Conservation (phyloP, 2,329 filamentous ascomycete genomes). For the Colletotrichum godetiae region DNA sequence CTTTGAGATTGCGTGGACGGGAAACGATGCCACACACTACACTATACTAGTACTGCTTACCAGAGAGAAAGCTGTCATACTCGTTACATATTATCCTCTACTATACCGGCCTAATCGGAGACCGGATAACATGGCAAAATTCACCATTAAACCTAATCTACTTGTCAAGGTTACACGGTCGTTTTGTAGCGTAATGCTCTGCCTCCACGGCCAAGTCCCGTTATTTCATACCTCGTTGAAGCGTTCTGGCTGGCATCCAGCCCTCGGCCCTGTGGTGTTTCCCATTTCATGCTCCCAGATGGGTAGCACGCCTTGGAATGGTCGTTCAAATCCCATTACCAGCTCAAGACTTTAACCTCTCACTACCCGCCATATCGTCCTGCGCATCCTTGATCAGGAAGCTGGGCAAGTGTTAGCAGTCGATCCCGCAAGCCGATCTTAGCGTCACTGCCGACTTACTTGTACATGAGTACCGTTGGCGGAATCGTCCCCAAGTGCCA, state of each 20-base stretch:
- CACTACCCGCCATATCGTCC: slow-evolving; percentile 78
- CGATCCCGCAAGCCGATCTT: background rate
- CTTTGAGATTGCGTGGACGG: slow-evolving; percentile 17
- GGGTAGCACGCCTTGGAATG: too few relatives aligned
- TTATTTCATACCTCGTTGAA: background rate
- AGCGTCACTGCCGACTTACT: slow-evolving; percentile 68
- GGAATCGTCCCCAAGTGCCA: slow-evolving; percentile 96
- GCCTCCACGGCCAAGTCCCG: background rate
- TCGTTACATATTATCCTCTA: slow-evolving; percentile 29
- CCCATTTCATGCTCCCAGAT: background rate
- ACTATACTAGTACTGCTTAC: background rate
- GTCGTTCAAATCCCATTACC: background rate
- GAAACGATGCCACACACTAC: slow-evolving; percentile 16
- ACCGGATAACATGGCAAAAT: slow-evolving; percentile 25
- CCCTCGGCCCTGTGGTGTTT: background rate
- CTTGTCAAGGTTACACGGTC: background rate
- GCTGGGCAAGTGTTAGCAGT: slow-evolving; percentile 56
- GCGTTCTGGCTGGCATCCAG: background rate
- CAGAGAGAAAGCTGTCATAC: slow-evolving; percentile 20
- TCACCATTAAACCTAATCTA: slow-evolving; percentile 20
- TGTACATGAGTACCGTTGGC: slow-evolving; percentile 92
- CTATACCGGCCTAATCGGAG: slow-evolving; percentile 2
- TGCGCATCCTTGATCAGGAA: slow-evolving; percentile 88
- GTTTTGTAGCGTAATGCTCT: background rate
- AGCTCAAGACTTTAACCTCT: slow-evolving; percentile 75